Conservation (phyloP, 208 protist genomes). For the Leishmania tropica region DNA sequence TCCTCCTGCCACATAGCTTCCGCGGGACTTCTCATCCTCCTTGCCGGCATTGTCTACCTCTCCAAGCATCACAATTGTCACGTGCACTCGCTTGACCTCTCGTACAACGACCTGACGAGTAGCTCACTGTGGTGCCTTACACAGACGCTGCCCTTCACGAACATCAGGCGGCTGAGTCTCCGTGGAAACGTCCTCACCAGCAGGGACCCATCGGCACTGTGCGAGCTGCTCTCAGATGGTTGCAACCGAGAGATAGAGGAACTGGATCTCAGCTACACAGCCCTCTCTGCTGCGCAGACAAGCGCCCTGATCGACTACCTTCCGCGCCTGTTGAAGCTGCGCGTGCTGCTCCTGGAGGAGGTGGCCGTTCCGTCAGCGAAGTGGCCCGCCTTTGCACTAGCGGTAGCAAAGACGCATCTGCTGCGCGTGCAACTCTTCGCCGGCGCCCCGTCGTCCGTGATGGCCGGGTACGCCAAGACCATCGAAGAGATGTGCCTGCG, state of each 20-base stretch:
- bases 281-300: slow-evolving; percentile 50
- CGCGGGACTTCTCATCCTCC: slow-evolving; percentile 58
- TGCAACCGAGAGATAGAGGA: slow-evolving; percentile 55
- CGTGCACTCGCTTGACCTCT: slow-evolving; percentile 58
- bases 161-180: slow-evolving; percentile 54
- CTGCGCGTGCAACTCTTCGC: slow-evolving; percentile 51
- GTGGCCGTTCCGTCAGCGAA: slow-evolving; percentile 49
- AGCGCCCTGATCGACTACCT: slow-evolving; percentile 64
- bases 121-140: slow-evolving; percentile 54
- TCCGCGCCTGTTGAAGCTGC: slow-evolving; percentile 46
- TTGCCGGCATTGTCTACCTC: slow-evolving; percentile 41
- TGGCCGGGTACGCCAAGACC: slow-evolving; percentile 28
- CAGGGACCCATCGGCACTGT: slow-evolving; percentile 35
- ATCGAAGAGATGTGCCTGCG: slow-evolving; percentile 26
- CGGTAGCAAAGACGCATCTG: slow-evolving; percentile 48
- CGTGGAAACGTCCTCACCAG: slow-evolving; percentile 74
- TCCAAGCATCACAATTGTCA: neutral
- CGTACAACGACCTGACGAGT: slow-evolving; percentile 64
- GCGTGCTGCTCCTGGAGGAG: slow-evolving; percentile 71
- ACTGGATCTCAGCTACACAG: slow-evolving; percentile 75
- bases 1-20: slow-evolving; percentile 69
- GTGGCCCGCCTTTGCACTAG: slow-evolving; percentile 43
- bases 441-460: slow-evolving; percentile 25
- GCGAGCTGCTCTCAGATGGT: slow-evolving; percentile 72
- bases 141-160: slow-evolving; percentile 49